Evolutionary conservation across 768 basidiomycete genomes (phyloP), one percentile per base, ranked within the genome.

Genomic region (Termitomyces sp.): DNA sequence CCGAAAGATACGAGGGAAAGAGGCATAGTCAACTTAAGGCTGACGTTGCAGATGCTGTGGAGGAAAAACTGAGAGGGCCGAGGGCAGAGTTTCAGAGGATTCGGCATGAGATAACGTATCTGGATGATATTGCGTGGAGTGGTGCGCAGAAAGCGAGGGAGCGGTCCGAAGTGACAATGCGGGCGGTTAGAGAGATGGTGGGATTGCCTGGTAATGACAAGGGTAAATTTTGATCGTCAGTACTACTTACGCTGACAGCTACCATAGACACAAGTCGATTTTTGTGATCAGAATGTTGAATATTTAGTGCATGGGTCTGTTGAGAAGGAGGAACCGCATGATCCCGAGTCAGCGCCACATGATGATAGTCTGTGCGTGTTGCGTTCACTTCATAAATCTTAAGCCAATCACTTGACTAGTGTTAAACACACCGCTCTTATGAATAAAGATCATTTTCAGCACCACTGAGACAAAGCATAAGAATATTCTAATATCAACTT

Each of bases 21-120:
- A 83, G 85, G 0, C 86, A 89, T 57, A 85, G 83, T 0, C 67
- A 78, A 16, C 71, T 98, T 61, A 98, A 98, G 74, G 73, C 67
- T 4, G 87, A 88, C 47, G 86, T 94, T 1, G 78, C 80, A 1
- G 90, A 88, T 4, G 89, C 86, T 0, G 78, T 98, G 1, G 85
- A 87, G 40, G 84, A 80, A 53, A 63, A 83, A 44, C 63, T 96
- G n/a, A 80, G 76, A 46, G 72, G 72, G 1, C 91, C 95, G 5
- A 75, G 94, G 46, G 75, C 69, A 0, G 86, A 90, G 68, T 94
- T 90, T 61, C 77, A 82, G 64, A 77, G 80, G 61, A 66, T 97
- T 30, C 74, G 80, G 49, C 70, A 63, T 3, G 90, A 94, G 58
- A 76, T 66, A 40, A 76, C 61, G 7, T 94, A 85, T 66, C 70